A percentile compares a stretch with the other conserved stretches of the same genome.
Conservation (phyloP, 805 yeast species). For the Tetrapisispora fleetii region DNA sequence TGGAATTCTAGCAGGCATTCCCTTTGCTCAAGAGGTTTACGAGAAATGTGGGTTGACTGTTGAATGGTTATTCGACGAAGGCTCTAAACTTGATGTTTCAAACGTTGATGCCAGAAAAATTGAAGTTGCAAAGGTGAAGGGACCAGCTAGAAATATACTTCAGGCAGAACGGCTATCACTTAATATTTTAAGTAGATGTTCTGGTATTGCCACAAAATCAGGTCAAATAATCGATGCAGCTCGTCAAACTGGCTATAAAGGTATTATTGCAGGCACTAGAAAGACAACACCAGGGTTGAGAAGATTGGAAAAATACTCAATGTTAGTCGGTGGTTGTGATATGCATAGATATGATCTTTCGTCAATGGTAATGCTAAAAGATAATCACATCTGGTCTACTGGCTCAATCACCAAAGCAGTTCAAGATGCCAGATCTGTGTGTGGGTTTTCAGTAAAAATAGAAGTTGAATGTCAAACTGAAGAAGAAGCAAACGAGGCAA, state of each 20-base stretch:
- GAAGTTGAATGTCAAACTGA: constrained; percentile 88
- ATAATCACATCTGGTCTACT: constrained; percentile 85
- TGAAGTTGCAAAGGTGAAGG: constrained; percentile 67
- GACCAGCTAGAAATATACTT: constrained; percentile 70
- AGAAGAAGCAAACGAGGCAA: constrained; percentile 84
- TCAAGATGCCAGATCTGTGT: constrained; percentile 59
- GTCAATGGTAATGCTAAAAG: constrained; percentile 93
- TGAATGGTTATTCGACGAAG: constrained; percentile 70
- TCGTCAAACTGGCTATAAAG: constrained; percentile 56
- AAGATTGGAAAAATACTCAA: constrained; percentile 79
- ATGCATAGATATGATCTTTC: constrained; percentile 86
- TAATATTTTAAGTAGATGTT: constrained; percentile 69
- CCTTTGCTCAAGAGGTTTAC: constrained; percentile 81
- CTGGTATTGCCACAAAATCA: constrained; percentile 82
- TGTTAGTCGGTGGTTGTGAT: constrained; percentile 93
- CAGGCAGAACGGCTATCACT: constrained; percentile 81
- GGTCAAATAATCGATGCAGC: constrained; percentile 49
- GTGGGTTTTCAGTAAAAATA: constrained; percentile 82
- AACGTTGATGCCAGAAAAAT: constrained; percentile 39
- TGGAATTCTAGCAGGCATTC: constrained; percentile 77
- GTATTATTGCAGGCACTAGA: constrained; percentile 90
- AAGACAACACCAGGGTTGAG: constrained; percentile 97
- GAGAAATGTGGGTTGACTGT: constrained; percentile 60
- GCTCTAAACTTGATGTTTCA: constrained; percentile 42
- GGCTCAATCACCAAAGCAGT: constrained; percentile 89